Evolutionary conservation across 345 rosid species (phyloP).

Genomic region (Lumnitzera racemosa): DNA sequence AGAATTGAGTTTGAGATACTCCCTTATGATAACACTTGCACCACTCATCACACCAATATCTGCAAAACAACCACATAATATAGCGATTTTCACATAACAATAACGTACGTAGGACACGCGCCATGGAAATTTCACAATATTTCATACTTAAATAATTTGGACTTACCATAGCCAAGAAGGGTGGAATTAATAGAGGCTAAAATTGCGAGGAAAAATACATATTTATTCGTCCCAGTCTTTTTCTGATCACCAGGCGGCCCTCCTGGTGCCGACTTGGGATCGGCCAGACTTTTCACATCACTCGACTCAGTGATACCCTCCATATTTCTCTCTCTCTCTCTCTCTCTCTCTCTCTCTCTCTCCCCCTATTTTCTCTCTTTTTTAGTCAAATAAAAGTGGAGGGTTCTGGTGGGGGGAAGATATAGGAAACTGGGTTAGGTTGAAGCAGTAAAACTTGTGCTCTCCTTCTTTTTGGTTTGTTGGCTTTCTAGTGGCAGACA

Average conservation of each 20-base stretch:
- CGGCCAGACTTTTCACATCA: background rate
- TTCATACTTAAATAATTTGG: no score
- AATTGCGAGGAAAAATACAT: slow-evolving; percentile 28
- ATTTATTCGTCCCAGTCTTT: slow-evolving; percentile 20
- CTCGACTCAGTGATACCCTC: no score
- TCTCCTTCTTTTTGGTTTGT: no score
- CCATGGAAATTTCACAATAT: no score
- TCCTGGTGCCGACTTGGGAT: background rate
- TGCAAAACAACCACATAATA: slow-evolving; percentile 5
- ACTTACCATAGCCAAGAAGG: slow-evolving; percentile 42
- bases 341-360: background rate
- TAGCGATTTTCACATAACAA: no score
- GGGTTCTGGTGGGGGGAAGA: no score
- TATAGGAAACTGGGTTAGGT: no score
- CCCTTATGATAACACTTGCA: slow-evolving; percentile 37
- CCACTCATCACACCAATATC: slow-evolving; percentile 76
- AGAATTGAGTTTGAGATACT: slow-evolving; percentile 36
- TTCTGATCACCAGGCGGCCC: background rate
- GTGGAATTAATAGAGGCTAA: slow-evolving; percentile 43
- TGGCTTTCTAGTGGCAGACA: no score
- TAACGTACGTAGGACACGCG: no score
- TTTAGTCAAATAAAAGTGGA: background rate
- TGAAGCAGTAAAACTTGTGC: no score
- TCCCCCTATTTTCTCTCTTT: background rate
- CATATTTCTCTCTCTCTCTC: no score